These are phyloP conservation scores for Fusarium sterilihyphosum DNA, from an alignment of 2,329 filamentous ascomycete genomes.

Conservation along the genomic window DNA sequence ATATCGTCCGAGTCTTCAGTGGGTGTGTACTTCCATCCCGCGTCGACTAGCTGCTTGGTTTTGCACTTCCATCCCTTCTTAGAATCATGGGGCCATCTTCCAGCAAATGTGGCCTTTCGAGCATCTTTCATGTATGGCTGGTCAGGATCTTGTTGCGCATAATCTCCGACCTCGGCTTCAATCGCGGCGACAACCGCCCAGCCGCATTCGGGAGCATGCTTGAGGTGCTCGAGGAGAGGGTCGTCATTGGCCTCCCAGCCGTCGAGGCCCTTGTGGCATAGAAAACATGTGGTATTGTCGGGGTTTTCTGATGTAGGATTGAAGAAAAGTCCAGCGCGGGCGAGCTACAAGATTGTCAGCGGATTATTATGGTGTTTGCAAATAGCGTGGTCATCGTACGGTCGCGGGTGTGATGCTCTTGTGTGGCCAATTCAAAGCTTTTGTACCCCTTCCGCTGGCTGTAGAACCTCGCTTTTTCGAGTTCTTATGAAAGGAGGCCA, in stretches of 20 bases:
- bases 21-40: constrained; percentile 94
- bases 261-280: constrained; percentile 84
- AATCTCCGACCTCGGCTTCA: constrained; percentile 69
- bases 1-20: constrained; percentile 85
- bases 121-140: constrained; percentile 77
- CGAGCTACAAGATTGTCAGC: constrained; percentile 69
- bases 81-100: constrained; percentile 86
- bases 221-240: constrained; percentile 85
- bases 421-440: constrained; percentile 81
- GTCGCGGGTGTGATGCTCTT: constrained; percentile 48
- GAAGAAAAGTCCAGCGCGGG: constrained; percentile 91
- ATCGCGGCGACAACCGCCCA: constrained; percentile 81
- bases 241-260: constrained; percentile 92
- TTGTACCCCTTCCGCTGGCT: constrained; percentile 61
- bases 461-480: constrained; percentile 77
- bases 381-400: constrained; percentile 32
- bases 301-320: constrained; percentile 77
- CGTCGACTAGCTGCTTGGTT: constrained; percentile 88
- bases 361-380: neutral
- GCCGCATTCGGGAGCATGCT: constrained; percentile 82
- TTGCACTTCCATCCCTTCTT: constrained; percentile 93
- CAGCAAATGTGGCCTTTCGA: constrained; percentile 83
- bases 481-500: constrained; percentile 79
- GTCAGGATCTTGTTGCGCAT: constrained; percentile 77
- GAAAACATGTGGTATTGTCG: constrained; percentile 91